Evolutionary conservation across 1,284 basidiomycete species (phyloP).

Genomic region (Cryptococcus maquisensis): DNA sequence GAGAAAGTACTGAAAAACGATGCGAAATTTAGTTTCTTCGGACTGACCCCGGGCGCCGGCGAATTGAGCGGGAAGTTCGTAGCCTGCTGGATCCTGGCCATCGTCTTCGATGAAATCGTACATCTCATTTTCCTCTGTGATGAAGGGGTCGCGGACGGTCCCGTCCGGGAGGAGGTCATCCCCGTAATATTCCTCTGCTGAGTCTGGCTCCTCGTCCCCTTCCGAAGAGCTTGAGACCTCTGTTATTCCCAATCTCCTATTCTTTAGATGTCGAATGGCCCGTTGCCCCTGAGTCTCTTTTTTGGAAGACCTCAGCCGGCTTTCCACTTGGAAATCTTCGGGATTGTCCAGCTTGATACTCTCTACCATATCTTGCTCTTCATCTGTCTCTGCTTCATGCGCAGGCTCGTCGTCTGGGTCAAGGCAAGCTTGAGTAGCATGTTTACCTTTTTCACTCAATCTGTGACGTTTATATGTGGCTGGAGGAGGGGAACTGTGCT

Average conservation of each 20-base stretch:
- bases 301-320: constrained; percentile 25
- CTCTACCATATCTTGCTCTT: constrained; percentile 53
- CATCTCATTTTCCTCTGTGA: constrained; percentile 56
- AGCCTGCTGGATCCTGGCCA: constrained; percentile 24
- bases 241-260: constrained; percentile 15
- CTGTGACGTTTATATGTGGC: too few relatives aligned
- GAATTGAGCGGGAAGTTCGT: constrained; percentile 59
- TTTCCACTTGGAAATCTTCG: constrained; percentile 53
- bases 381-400: constrained; percentile 9
- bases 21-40: constrained; percentile 48
- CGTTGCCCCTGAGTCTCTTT: constrained; percentile 29
- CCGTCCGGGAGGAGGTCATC: background rate
- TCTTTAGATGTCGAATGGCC: constrained; percentile 34
- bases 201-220: constrained; percentile 44
- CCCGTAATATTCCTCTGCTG: constrained; percentile 23
- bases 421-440: background rate
- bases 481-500: too few relatives aligned
- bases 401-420: background rate
- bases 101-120: constrained; percentile 64
- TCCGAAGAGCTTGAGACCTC: constrained; percentile 28
- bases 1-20: constrained; percentile 77
- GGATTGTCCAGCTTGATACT: constrained; percentile 55
- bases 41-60: constrained; percentile 67
- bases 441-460: too few relatives aligned
- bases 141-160: constrained; percentile 23